These are phyloP conservation scores for Saccharomyces pastorianus DNA, from an alignment of 1,139 yeast genomes.

Conservation along the genomic window DNA sequence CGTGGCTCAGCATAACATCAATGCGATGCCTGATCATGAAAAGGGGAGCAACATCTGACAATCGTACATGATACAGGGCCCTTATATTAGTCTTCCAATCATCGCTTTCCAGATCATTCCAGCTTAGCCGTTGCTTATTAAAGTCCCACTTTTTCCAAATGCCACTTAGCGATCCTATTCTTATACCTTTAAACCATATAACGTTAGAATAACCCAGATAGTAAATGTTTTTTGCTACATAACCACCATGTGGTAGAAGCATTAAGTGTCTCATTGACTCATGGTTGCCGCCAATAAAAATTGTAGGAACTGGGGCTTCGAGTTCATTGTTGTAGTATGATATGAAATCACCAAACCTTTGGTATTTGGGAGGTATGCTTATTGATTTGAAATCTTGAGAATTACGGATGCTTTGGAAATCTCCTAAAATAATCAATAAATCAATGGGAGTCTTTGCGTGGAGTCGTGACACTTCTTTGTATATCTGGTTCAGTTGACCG, in stretches of 20 bases:
- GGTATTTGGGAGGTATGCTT: constrained; percentile 49
- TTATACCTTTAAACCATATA: constrained; percentile 62
- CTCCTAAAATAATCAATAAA: constrained; percentile 79
- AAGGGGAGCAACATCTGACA: constrained; percentile 53
- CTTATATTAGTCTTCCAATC: constrained; percentile 38
- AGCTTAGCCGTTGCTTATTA: constrained; percentile 27
- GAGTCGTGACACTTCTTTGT: constrained; percentile 32
- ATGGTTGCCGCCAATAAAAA: constrained; percentile 93
- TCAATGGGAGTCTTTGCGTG: constrained; percentile 38
- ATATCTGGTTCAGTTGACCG: constrained; percentile 65
- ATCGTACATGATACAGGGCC: constrained; percentile 67
- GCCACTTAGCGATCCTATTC: constrained; percentile 80
- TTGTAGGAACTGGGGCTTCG: constrained; percentile 66
- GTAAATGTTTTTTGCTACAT: constrained; percentile 89
- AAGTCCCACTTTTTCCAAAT: constrained; percentile 54
- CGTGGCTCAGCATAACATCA: constrained; percentile 64
- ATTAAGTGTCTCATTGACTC: constrained; percentile 75
- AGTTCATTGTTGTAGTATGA: constrained; percentile 55
- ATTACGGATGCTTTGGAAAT: constrained; percentile 58
- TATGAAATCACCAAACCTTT: constrained; percentile 66
- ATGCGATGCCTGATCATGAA: constrained; percentile 31
- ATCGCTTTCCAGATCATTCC: constrained; percentile 24
- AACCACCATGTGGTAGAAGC: constrained; percentile 81
- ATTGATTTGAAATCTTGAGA: constrained; percentile 57
- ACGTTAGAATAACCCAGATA: constrained; percentile 76